Evolutionary conservation across 2,329 filamentous ascomycete species (phyloP).

Genomic region (Periglandula ipomoeae): DNA sequence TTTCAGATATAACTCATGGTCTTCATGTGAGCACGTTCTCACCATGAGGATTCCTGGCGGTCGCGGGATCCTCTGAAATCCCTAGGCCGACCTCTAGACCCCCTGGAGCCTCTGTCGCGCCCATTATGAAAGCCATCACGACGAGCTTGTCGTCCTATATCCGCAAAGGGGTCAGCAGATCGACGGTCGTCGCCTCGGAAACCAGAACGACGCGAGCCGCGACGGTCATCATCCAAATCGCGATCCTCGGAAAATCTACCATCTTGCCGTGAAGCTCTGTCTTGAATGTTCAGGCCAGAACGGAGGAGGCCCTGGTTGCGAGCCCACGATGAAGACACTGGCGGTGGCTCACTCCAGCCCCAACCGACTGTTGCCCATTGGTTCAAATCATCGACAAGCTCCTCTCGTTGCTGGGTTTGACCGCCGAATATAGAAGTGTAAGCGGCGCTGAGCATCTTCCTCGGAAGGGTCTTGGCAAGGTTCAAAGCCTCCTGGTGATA

Average conservation of each 20-base stretch:
- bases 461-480: slow-evolving; percentile 33
- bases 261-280: slow-evolving; percentile 5
- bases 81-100: background rate
- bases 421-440: slow-evolving; percentile 52
- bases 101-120: slow-evolving; percentile 10
- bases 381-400: slow-evolving; percentile 42
- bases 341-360: slow-evolving; percentile 42
- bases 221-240: slow-evolving; percentile 9
- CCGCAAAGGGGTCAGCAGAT: slow-evolving; percentile 17
- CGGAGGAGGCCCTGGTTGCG: slow-evolving; percentile 22
- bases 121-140: slow-evolving; percentile 17
- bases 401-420: slow-evolving; percentile 28
- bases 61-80: background rate
- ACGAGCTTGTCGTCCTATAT: slow-evolving; percentile 17
- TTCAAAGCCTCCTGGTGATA: slow-evolving; percentile 34
- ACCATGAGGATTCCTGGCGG: background rate
- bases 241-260: slow-evolving; percentile 9
- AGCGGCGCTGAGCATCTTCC: slow-evolving; percentile 22
- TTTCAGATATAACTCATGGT: background rate
- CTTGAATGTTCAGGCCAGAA: slow-evolving; percentile 26
- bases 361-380: slow-evolving; percentile 40
- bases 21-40: background rate
- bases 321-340: slow-evolving; percentile 18
- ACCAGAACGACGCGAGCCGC: slow-evolving; percentile 7
- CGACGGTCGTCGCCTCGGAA: slow-evolving; percentile 10